Percentiles rank a stretch among this genome's conserved stretches.
phyloP scores from a whole-genome alignment of 257 asterid genomes.

The Marsdenia floribunda region DNA sequence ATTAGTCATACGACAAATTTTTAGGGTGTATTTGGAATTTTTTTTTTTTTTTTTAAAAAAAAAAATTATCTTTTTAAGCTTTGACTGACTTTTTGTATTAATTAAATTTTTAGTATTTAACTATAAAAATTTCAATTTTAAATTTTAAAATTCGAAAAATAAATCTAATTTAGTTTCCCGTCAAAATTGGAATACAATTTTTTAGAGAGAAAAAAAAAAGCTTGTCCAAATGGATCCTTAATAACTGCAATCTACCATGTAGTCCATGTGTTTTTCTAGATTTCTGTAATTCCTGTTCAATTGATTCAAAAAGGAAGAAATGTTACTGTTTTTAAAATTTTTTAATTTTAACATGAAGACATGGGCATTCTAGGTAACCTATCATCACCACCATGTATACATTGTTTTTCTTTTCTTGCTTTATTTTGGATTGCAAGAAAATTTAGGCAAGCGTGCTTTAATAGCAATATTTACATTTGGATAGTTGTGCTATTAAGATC shows the following conservation, averaged over 20 bases:
- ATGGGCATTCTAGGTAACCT: background rate
- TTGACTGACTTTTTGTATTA: too few species aligned
- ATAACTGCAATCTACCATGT: background rate
- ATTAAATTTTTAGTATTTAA: too few species aligned
- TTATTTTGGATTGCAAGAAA: background rate
- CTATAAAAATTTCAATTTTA: too few species aligned
- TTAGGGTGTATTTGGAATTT: too few species aligned
- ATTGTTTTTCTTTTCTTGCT: background rate
- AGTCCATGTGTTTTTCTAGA: background rate
- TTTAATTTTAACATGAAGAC: background rate
- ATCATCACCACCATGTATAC: background rate
- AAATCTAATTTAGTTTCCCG: too few species aligned
- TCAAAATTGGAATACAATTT: too few species aligned
- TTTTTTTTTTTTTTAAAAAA: too few species aligned
- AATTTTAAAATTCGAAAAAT: too few species aligned
- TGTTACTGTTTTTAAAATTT: too few species aligned
- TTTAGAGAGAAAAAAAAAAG: too few species aligned
- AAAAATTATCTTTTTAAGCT: too few species aligned
- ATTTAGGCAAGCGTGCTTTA: background rate
- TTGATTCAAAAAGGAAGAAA: background rate
- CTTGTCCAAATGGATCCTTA: too few species aligned
- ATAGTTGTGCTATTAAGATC: background rate
- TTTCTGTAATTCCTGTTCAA: background rate
- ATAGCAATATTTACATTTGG: background rate
- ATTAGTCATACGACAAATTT: background rate